These are phyloP conservation scores for Ochetophila trinervis DNA, from an alignment of 306 rosid species.

Conservation along the genomic window DNA sequence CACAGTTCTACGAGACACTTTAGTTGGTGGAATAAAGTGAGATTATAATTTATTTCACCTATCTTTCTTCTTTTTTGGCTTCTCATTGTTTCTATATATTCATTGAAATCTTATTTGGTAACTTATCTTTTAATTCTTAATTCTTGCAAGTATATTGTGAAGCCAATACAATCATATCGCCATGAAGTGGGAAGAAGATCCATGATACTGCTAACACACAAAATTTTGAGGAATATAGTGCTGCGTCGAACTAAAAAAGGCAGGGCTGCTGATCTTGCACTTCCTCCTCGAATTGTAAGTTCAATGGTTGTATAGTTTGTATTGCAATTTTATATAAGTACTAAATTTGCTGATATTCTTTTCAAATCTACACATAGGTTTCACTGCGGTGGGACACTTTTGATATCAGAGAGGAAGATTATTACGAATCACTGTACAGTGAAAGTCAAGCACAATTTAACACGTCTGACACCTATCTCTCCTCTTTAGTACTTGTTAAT, in stretches of 20 bases:
- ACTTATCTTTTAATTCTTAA: slow-evolving; percentile 19
- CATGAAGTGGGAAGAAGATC: slow-evolving; percentile 49
- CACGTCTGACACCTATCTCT: slow-evolving; percentile 50
- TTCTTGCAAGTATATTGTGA: slow-evolving; percentile 57
- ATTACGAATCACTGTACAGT: slow-evolving; percentile 77
- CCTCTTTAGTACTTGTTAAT: neutral
- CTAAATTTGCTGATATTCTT: slow-evolving; percentile 3
- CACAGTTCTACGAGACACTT: slow-evolving; percentile 84
- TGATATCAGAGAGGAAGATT: slow-evolving; percentile 78
- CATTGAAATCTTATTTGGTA: slow-evolving; percentile 2
- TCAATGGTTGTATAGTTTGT: slow-evolving; percentile 16
- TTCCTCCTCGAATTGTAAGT: slow-evolving; percentile 93
- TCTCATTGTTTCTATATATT: slow-evolving; percentile 2
- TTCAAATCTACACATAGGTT: slow-evolving; percentile 41
- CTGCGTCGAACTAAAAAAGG: slow-evolving; percentile 88
- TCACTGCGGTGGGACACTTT: slow-evolving; percentile 70
- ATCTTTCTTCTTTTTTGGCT: slow-evolving; percentile 6
- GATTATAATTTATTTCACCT: slow-evolving; percentile 28
- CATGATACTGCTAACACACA: slow-evolving; percentile 74
- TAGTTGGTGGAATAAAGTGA: slow-evolving; percentile 98
- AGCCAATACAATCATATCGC: slow-evolving; percentile 54
- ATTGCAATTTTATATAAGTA: slow-evolving; percentile 3
- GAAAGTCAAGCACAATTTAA: slow-evolving; percentile 83
- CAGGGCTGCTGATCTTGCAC: slow-evolving; percentile 92
- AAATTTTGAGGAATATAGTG: slow-evolving; percentile 62